Percentiles rank a stretch among this genome's conserved stretches.
Conservation (phyloP, 2,329 filamentous ascomycete species). For the Microcyclospora pomicola region DNA sequence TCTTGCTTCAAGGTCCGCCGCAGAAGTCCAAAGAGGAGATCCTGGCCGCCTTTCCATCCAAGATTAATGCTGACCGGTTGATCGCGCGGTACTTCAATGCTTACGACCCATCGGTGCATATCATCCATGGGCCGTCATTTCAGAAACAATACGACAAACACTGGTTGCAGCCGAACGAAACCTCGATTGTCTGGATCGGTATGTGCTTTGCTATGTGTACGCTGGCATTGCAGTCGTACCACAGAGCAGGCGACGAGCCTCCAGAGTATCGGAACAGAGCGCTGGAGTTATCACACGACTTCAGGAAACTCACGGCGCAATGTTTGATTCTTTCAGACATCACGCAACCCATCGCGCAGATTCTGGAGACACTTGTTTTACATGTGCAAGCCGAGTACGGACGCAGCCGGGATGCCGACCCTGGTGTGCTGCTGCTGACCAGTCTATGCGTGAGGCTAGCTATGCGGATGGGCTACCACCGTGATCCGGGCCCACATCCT, state of each 20-base stretch:
- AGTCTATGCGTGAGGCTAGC: conserved; percentile 48
- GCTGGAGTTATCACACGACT: conserved; percentile 37
- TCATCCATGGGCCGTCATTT: conserved; percentile 60
- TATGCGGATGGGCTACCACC: conserved; percentile 65
- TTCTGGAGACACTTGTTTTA: conserved; percentile 63
- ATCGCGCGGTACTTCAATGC: conserved; percentile 87
- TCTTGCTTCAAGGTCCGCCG: conserved; percentile 61
- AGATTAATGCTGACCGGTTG: conserved; percentile 69
- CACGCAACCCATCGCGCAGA: conserved; percentile 58
- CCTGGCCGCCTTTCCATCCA: conserved; percentile 63
- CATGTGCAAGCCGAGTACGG: conserved; percentile 66
- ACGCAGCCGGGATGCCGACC: conserved; percentile 58
- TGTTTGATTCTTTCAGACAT: conserved; percentile 65
- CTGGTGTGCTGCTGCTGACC: conserved; percentile 48
- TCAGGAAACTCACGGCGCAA: conserved; percentile 60
- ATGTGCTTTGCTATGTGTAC: conserved; percentile 64
- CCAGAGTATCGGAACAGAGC: conserved; percentile 60
- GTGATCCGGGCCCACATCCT: conserved; percentile 62
- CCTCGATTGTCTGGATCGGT: conserved; percentile 64
- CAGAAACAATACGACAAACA: conserved; percentile 54
- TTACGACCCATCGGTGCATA: conserved; percentile 47
- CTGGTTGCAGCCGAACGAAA: conserved; percentile 60
- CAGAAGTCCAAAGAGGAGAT: conserved; percentile 63
- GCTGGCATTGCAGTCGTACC: conserved; percentile 64
- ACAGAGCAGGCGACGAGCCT: conserved; percentile 67